Base-by-base conservation (phyloP, 2,329 filamentous ascomycete genomes). In the Nemania serpens region DNA sequence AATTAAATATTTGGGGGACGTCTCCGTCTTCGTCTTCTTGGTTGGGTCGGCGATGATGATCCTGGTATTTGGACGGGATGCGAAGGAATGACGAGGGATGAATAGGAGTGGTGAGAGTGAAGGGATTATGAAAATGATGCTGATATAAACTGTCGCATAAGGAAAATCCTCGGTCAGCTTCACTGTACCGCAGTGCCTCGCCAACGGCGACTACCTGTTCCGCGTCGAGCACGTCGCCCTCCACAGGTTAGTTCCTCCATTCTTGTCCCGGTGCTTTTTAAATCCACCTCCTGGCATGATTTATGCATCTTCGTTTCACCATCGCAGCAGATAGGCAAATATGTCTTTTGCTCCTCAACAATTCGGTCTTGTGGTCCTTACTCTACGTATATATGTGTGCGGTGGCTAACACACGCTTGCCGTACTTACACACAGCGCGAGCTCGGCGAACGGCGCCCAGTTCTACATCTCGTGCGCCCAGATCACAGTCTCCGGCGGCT, bases 191-290 rank as follows among this genome's bases (percentile, higher is more conserved):
- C 62, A 65, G 43, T 75, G 73, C 52, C 66, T 75, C 11, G 71
- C 72, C 5, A 66, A 70, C n/a, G 75, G 75, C 55, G 73, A 76
- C 55, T 77, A 77, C 64, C 70, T 76, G 6, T 74, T 76, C 67
- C 74, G 75, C 41, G 70, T 75, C 61, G 75, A 77, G 63, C 75
- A 77, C 62, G 68, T 76, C 6, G 75, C 73, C 2, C 70, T 77
- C 15, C 75, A 76, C 55, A 67, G 53, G 61, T 63, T 2, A 56
- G 52, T 58, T 18, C 9, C n/a, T 3, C 18, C 15, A 2, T 11
- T 33, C 22, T 47, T 34, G 10, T 5, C 10, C 11, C 39, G 10
- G 15, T 43, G 25, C 15, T 36, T 20, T 47, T 34, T 36, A n/a
- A n/a, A 34, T 36, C 29, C n/a, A 33, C 18, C 12, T 15, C 15